Conservation (phyloP, 495 filamentous ascomycete species). For the Aspergillus kassunensis region DNA sequence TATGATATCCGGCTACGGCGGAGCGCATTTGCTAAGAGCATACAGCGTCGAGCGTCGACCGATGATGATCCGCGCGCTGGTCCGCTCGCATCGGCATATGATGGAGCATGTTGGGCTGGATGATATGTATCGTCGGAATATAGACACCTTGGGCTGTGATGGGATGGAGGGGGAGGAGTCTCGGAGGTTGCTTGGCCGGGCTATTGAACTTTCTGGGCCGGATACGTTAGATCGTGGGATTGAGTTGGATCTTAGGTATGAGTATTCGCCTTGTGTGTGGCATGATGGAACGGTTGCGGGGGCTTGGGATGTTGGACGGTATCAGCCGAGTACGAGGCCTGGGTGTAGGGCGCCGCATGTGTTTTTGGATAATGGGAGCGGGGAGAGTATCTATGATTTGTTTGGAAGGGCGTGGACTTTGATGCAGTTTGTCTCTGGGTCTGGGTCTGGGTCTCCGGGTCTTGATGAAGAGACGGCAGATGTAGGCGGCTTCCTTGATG, state of each 20-base stretch:
- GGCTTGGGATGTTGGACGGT: constrained; percentile 16
- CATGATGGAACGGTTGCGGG: constrained; percentile 13
- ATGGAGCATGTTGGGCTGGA: not conserved
- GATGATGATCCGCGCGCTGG: not conserved
- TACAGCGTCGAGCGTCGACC: constrained; percentile 25
- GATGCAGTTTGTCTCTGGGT: constrained; percentile 29
- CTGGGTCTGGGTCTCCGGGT: no score
- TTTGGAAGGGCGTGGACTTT: constrained; percentile 26
- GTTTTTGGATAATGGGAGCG: constrained; percentile 23
- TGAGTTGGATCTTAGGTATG: constrained; percentile 26
- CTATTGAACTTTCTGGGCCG: constrained; percentile 9
- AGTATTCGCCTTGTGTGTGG: constrained; percentile 17
- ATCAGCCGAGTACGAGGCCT: constrained; percentile 25
- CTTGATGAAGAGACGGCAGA: not conserved
- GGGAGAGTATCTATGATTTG: constrained; percentile 25
- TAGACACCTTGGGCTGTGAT: not conserved
- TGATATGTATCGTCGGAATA: not conserved
- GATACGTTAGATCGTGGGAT: constrained; percentile 25
- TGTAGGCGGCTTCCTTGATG: not conserved
- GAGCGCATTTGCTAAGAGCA: constrained; percentile 12
- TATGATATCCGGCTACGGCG: constrained; percentile 22
- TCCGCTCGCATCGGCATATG: constrained; percentile 1
- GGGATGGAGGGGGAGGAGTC: not conserved
- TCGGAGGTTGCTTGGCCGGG: constrained; percentile 2
- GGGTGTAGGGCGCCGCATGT: constrained; percentile 32